Conservation (phyloP, 2,329 filamentous ascomycete species). For the Aspergillus phoenicis region DNA sequence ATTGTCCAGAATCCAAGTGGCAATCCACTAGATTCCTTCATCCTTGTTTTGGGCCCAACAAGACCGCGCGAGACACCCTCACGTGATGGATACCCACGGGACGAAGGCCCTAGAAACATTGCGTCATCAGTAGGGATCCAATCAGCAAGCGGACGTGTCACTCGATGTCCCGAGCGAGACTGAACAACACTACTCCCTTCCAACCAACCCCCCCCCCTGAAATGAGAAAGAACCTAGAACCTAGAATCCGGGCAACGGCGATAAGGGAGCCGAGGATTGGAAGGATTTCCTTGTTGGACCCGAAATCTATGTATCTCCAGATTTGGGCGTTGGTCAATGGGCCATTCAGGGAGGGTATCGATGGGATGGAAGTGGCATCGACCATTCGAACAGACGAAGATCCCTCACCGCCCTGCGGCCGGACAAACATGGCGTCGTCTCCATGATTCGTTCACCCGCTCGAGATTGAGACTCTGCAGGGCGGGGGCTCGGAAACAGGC, state of each 20-base stretch:
- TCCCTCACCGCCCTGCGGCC: conserved; percentile 16
- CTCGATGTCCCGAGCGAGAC: conserved; percentile 16
- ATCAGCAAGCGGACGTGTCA: conserved; percentile 16
- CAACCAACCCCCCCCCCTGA: conserved; percentile 13
- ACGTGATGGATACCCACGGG: conserved; percentile 21
- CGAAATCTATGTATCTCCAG: conserved; percentile 1
- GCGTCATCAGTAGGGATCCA: conserved; percentile 23
- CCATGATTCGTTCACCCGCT: conserved; percentile 14
- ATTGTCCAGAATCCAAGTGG: conserved; percentile 17
- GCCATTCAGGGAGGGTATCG: neutral
- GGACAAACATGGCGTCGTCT: conserved; percentile 8
- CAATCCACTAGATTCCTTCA: conserved; percentile 13
- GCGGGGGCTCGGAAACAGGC: conserved; percentile 12
- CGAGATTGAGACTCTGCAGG: conserved; percentile 7
- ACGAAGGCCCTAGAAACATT: conserved; percentile 16
- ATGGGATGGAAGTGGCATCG: neutral
- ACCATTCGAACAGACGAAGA: conserved; percentile 5
- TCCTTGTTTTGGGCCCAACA: conserved; percentile 10
- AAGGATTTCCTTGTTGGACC: conserved; percentile 6
- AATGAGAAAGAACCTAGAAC: neutral
- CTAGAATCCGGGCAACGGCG: neutral
- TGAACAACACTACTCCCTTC: neutral
- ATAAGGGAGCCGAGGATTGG: neutral
- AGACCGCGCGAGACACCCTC: conserved; percentile 2
- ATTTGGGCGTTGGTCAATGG: conserved; percentile 1